These are phyloP conservation scores for Myxozyma geophila DNA, from an alignment of 805 yeast genomes.

Conservation along the genomic window DNA sequence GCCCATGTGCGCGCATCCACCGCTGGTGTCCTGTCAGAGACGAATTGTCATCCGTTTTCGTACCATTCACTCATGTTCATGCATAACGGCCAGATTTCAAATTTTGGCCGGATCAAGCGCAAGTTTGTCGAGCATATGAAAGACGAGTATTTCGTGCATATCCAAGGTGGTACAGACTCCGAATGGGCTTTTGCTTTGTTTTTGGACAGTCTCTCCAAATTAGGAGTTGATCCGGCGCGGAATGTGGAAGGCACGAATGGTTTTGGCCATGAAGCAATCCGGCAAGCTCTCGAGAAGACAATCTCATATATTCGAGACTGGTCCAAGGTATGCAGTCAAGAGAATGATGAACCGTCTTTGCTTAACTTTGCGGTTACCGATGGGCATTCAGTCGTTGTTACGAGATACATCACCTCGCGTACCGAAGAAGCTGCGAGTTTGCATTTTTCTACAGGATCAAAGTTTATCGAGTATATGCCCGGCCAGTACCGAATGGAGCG, in stretches of 20 bases:
- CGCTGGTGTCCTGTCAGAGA: conserved; percentile 89
- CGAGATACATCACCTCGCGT: conserved; percentile 84
- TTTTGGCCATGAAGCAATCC: conserved; percentile 52
- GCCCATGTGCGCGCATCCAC: conserved; percentile 98
- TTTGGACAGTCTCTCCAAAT: conserved; percentile 70
- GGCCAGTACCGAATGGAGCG: conserved; percentile 95
- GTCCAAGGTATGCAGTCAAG: conserved; percentile 63
- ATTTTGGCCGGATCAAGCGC: conserved; percentile 64
- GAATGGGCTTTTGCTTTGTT: conserved; percentile 93
- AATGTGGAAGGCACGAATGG: conserved; percentile 53
- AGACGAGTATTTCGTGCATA: conserved; percentile 75
- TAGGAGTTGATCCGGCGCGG: conserved; percentile 73
- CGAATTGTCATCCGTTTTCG: conserved; percentile 95
- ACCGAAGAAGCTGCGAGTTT: conserved; percentile 96
- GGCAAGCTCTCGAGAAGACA: conserved; percentile 72
- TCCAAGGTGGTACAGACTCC: conserved; percentile 95
- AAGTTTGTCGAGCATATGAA: conserved; percentile 69
- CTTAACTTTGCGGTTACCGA: conserved; percentile 95
- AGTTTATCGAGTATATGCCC: conserved; percentile 85
- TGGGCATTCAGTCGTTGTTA: conserved; percentile 82
- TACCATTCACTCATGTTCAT: conserved; percentile 88
- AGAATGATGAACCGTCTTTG: conserved; percentile 71
- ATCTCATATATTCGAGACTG: conserved; percentile 77
- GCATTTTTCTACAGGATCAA: conserved; percentile 91
- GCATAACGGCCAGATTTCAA: conserved; percentile 88